A percentile compares a stretch with the other conserved stretches of the same genome.
These are phyloP conservation scores for Aureobasidium namibiae DNA, from an alignment of 2,329 filamentous ascomycete species.

Conservation along the genomic window DNA sequence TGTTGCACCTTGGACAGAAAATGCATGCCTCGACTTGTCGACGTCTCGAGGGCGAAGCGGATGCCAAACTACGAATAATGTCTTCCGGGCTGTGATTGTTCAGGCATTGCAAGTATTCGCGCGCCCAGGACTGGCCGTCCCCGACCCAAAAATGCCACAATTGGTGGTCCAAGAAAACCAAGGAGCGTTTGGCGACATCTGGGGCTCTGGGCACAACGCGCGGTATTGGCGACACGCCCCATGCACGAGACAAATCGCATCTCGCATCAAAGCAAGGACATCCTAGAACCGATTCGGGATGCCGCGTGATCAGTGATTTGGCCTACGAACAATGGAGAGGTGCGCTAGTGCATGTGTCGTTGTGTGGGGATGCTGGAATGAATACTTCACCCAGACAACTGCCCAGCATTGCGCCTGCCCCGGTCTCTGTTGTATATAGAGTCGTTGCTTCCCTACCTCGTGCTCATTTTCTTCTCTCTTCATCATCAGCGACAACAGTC, in stretches of 20 bases:
- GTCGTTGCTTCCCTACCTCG: background rate
- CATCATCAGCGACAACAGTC: background rate
- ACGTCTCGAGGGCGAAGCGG: background rate
- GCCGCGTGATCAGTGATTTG: constrained; percentile 5
- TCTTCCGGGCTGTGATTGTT: background rate
- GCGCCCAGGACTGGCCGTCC: background rate
- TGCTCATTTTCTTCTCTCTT: background rate
- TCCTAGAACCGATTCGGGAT: background rate
- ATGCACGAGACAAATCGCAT: constrained; percentile 9
- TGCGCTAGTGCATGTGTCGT: background rate
- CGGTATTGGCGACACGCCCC: background rate
- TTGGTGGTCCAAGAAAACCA: constrained; percentile 9
- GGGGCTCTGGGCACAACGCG: background rate
- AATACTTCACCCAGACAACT: constrained; percentile 9
- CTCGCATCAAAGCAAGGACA: background rate
- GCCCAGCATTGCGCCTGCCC: background rate
- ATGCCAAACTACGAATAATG: no score
- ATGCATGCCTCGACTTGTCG: background rate
- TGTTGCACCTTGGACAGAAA: background rate
- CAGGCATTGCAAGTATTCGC: background rate
- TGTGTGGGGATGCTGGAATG: constrained; percentile 8
- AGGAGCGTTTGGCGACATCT: constrained; percentile 9
- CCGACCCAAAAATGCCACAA: background rate
- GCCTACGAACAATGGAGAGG: constrained; percentile 6
- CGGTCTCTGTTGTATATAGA: constrained; percentile 9